Evolutionary conservation across 192 early-diverging fungal genomes (phyloP).

Genomic region (Chytriomyces confervae): DNA sequence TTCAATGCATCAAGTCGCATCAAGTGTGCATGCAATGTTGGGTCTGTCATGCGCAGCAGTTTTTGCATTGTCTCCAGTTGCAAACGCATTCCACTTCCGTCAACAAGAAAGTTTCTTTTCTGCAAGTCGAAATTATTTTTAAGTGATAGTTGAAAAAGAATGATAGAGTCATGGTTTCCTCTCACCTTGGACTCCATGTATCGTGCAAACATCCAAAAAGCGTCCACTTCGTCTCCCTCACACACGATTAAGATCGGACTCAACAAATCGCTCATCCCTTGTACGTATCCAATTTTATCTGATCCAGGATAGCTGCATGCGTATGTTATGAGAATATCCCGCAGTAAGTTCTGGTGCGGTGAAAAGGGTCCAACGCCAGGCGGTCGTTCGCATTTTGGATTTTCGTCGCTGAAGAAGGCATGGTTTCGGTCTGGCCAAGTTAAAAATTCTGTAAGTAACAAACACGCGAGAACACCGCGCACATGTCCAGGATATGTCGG

Average conservation of each 20-base stretch:
- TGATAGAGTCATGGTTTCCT: too few relatives aligned
- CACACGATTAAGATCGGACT: conserved; percentile 88
- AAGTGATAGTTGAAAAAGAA: too few relatives aligned
- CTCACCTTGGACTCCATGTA: conserved; percentile 84
- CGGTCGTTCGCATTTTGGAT: conserved; percentile 53
- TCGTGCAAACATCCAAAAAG: conserved; percentile 91
- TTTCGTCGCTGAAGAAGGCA: conserved; percentile 77
- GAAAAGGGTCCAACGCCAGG: conserved; percentile 50
- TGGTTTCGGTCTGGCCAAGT: conserved; percentile 72
- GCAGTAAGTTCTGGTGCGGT: conserved; percentile 66
- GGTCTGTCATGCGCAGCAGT: conserved; percentile 35
- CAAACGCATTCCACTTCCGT: conserved; percentile 39
- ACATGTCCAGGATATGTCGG: too few relatives aligned
- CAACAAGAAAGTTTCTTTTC: conserved; percentile 36
- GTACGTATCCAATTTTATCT: conserved; percentile 76
- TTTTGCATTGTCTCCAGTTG: conserved; percentile 14
- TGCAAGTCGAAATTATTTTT: too few relatives aligned
- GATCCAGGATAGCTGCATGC: conserved; percentile 26
- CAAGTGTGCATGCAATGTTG: conserved; percentile 32
- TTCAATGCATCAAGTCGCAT: conserved; percentile 51
- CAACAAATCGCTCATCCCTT: conserved; percentile 97
- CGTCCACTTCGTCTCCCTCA: conserved; percentile 78
- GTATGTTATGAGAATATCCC: conserved; percentile 92
- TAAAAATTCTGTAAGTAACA: not conserved
- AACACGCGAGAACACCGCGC: not conserved